Evolutionary conservation across 2,329 filamentous ascomycete species (phyloP).

Genomic region (Epichloe bromicola): DNA sequence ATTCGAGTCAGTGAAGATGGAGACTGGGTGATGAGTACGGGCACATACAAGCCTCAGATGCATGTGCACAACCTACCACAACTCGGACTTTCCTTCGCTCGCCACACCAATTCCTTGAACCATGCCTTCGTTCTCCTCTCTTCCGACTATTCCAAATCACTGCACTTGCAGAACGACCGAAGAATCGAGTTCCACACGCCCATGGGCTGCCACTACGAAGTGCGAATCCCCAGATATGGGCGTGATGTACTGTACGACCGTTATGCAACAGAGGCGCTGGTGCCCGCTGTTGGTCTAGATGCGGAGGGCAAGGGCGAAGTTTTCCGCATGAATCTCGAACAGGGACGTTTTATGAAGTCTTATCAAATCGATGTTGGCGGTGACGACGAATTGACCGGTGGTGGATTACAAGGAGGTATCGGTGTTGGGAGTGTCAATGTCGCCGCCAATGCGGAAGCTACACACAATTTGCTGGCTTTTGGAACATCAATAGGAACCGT

Average conservation of each 20-base stretch:
- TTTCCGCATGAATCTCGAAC: constrained; percentile 81
- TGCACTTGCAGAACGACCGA: constrained; percentile 87
- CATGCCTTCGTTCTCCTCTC: constrained; percentile 83
- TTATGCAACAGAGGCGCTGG: constrained; percentile 67
- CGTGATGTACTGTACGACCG: constrained; percentile 79
- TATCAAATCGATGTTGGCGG: constrained; percentile 85
- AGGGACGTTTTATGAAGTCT: constrained; percentile 86
- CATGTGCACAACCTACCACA: constrained; percentile 93
- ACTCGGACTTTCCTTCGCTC: constrained; percentile 81
- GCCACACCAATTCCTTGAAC: constrained; percentile 86
- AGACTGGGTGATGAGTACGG: constrained; percentile 93
- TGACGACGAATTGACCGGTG: constrained; percentile 59
- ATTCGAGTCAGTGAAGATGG: constrained; percentile 88
- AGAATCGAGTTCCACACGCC: constrained; percentile 88
- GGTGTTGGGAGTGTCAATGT: constrained; percentile 77
- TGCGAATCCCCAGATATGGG: constrained; percentile 85
- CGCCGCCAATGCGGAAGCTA: constrained; percentile 73
- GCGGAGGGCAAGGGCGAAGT: constrained; percentile 80
- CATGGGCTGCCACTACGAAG: constrained; percentile 73
- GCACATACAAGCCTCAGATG: constrained; percentile 56
- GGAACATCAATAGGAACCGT: constrained; percentile 92
- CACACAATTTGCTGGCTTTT: constrained; percentile 83
- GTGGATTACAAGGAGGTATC: constrained; percentile 76
- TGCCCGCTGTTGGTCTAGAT: constrained; percentile 81
- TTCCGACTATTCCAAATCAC: constrained; percentile 81